These are phyloP conservation scores for Euphrasia confusa DNA, from an alignment of 257 asterid genomes.

Conservation along the genomic window DNA sequence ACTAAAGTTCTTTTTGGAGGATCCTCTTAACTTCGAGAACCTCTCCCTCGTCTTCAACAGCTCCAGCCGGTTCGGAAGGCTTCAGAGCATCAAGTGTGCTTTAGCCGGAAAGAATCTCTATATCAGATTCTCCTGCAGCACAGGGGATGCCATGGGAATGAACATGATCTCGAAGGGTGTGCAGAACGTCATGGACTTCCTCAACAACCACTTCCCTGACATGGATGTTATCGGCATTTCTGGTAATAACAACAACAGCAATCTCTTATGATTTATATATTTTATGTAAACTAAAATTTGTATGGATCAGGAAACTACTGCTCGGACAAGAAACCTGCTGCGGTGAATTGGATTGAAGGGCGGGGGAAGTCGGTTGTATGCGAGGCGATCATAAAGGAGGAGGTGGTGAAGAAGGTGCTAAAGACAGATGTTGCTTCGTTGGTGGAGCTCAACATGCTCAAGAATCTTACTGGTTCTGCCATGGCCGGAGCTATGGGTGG, in stretches of 20 bases:
- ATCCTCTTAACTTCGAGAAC: constrained; percentile 34
- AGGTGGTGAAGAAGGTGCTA: constrained; percentile 35
- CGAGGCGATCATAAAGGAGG: constrained; percentile 35
- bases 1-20: constrained; percentile 31
- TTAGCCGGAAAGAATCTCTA: constrained; percentile 40
- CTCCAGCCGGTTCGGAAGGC: constrained; percentile 40
- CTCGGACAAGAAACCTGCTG: constrained; percentile 42
- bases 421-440: constrained; percentile 38
- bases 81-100: constrained; percentile 38
- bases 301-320: constrained; percentile 33
- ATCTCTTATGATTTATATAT: not conserved
- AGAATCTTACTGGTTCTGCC: constrained; percentile 44
- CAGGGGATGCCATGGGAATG: constrained; percentile 51
- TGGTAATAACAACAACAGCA: not conserved
- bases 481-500: constrained; percentile 47
- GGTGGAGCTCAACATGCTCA: constrained; percentile 45
- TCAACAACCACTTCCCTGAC: constrained; percentile 35
- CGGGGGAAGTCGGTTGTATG: constrained; percentile 43
- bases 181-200: constrained; percentile 40
- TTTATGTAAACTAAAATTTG: not conserved
- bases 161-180: constrained; percentile 45
- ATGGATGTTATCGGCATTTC: constrained; percentile 49
- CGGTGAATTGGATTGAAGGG: constrained; percentile 45
- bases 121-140: constrained; percentile 38
- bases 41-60: constrained; percentile 38